Percentiles rank a stretch among this genome's conserved stretches.
These are phyloP conservation scores for Brassica rapa DNA, from an alignment of 345 rosid genomes.

Conservation along the genomic window DNA sequence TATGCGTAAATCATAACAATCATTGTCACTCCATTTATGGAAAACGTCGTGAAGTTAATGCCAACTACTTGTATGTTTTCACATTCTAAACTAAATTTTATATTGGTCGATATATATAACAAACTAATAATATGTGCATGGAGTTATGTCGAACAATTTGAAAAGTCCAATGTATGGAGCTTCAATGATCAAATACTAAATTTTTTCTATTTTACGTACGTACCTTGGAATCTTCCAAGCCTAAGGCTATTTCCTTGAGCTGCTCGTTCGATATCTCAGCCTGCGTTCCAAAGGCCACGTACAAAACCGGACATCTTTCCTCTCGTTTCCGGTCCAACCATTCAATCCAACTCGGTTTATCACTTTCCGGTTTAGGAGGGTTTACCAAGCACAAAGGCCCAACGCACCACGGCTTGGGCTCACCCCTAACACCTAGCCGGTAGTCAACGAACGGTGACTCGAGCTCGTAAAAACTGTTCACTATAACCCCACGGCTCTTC, in stretches of 20 bases:
- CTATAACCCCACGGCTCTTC: constrained; percentile 48
- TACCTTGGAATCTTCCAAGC: constrained; percentile 58
- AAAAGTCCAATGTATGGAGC: not conserved
- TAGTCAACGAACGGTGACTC: constrained; percentile 57
- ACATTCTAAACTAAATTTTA: not conserved
- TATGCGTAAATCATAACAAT: not conserved
- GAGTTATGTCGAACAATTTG: not conserved
- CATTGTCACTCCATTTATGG: not conserved
- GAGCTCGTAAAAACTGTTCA: constrained; percentile 67
- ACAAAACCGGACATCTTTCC: constrained; percentile 54
- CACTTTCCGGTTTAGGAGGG: constrained; percentile 9
- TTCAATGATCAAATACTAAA: not conserved
- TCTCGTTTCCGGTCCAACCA: constrained; percentile 67
- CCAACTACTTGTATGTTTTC: constrained; percentile 6
- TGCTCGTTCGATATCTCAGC: constrained; percentile 56
- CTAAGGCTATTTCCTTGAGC: constrained; percentile 54
- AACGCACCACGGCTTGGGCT: constrained; percentile 45
- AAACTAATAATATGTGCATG: not conserved
- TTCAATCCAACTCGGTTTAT: constrained; percentile 52
- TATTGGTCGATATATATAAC: not conserved
- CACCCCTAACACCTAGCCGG: not conserved
- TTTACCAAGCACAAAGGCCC: constrained; percentile 62
- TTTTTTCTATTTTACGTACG: constrained; percentile 14
- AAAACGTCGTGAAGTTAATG: not conserved
- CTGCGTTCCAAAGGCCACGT: constrained; percentile 82